Percentiles rank a stretch among this genome's conserved stretches.
Conservation (phyloP, 208 protist genomes). For the Leptomonas seymouri region DNA sequence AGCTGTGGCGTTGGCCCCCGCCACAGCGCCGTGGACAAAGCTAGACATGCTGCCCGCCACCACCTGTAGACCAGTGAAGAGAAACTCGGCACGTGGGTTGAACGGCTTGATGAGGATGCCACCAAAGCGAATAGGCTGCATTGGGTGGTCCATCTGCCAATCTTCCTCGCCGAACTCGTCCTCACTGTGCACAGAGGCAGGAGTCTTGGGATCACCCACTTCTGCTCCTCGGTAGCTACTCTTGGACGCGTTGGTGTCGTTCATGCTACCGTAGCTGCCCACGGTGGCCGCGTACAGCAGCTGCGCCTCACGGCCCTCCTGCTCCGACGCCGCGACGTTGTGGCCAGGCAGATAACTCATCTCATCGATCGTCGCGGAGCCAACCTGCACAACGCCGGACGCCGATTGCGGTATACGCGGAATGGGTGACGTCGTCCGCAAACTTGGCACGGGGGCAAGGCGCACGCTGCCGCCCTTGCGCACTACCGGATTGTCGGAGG, state of each 20-base stretch:
- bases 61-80: constrained; percentile 86
- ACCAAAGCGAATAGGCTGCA: constrained; percentile 75
- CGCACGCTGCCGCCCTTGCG: constrained; percentile 41
- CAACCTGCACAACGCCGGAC: not conserved
- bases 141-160: constrained; percentile 78
- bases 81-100: constrained; percentile 84
- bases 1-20: constrained; percentile 83
- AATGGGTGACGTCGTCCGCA: constrained; percentile 8
- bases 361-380: not conserved
- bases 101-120: constrained; percentile 80
- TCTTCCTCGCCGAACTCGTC: constrained; percentile 77
- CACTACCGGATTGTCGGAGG: constrained; percentile 40
- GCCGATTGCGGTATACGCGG: not conserved
- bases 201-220: constrained; percentile 11
- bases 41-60: constrained; percentile 87
- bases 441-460: constrained; percentile 35
- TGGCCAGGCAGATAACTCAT: constrained; percentile 17
- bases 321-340: constrained; percentile 19
- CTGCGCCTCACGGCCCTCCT: constrained; percentile 5
- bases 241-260: not conserved
- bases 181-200: constrained; percentile 36
- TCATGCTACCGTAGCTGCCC: constrained; percentile 29
- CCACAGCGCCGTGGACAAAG: constrained; percentile 86
- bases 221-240: not conserved
- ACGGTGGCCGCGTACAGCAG: constrained; percentile 10